Evolutionary conservation across 2,329 filamentous ascomycete species (phyloP).

Genomic region (Clarireedia paspali): DNA sequence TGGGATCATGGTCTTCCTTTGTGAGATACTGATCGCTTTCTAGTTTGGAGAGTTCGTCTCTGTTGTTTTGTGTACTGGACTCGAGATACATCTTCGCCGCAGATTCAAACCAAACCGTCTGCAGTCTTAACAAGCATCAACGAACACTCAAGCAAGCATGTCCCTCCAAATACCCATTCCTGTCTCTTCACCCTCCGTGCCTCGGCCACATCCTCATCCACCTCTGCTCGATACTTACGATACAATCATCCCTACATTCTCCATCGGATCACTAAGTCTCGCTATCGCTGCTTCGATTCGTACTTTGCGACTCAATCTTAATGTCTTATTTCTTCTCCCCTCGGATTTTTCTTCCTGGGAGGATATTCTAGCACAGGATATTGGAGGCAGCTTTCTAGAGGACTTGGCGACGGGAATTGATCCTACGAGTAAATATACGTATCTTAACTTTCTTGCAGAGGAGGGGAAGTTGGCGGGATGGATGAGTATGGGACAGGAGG

Average conservation of each 20-base stretch:
- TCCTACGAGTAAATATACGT: slow-evolving; percentile 6
- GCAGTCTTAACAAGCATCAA: neutral
- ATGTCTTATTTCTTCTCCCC: neutral
- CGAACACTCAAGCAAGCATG: neutral
- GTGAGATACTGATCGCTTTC: too few relatives aligned
- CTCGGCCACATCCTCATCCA: neutral
- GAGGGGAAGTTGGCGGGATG: slow-evolving; percentile 1
- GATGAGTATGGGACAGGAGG: neutral
- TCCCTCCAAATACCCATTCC: neutral
- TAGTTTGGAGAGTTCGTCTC: too few relatives aligned
- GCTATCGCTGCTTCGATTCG: neutral
- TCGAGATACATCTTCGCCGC: too few relatives aligned
- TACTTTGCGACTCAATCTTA: neutral
- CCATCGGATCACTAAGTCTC: slow-evolving; percentile 3
- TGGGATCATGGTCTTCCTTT: too few relatives aligned
- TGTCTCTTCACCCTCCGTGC: neutral
- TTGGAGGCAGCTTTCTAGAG: neutral
- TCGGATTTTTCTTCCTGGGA: neutral
- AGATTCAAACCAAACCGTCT: neutral
- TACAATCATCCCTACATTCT: neutral
- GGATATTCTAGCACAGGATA: too few relatives aligned
- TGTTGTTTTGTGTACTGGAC: too few relatives aligned
- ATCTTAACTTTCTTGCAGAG: slow-evolving; percentile 4
- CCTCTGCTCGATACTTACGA: neutral
- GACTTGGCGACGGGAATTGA: slow-evolving; percentile 5